These are phyloP conservation scores for Coemansia sp. DNA, from an alignment of 192 early-diverging fungal genomes.

Conservation along the genomic window DNA sequence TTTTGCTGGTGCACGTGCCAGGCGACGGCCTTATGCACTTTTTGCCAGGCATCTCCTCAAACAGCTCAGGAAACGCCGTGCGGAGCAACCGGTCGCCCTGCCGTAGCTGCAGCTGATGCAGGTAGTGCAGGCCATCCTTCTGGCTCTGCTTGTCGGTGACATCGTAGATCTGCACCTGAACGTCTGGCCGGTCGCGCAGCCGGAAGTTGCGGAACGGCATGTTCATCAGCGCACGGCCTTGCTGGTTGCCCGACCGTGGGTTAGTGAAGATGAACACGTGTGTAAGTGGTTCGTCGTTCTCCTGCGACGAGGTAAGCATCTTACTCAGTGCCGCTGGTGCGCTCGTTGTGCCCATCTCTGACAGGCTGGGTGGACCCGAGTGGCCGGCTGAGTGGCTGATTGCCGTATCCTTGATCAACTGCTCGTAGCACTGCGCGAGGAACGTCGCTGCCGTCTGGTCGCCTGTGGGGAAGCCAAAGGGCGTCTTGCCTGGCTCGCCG, in stretches of 20 bases:
- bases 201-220: slow-evolving; percentile 68
- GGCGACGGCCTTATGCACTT: slow-evolving; percentile 31
- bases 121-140: slow-evolving; percentile 56
- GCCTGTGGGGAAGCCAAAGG: slow-evolving; percentile 28
- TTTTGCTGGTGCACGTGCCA: slow-evolving; percentile 9
- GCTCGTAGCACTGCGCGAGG: slow-evolving; percentile 46
- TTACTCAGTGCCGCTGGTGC: slow-evolving; percentile 13
- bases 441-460: slow-evolving; percentile 31
- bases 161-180: slow-evolving; percentile 74
- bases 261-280: slow-evolving; percentile 77
- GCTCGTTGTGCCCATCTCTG: slow-evolving; percentile 9
- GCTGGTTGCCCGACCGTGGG: slow-evolving; percentile 69
- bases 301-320: slow-evolving; percentile 8
- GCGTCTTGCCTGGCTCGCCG: slow-evolving; percentile 26
- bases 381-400: slow-evolving; percentile 13
- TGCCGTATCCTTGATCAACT: slow-evolving; percentile 32
- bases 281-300: slow-evolving; percentile 51
- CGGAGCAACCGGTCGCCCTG: slow-evolving; percentile 46
- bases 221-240: slow-evolving; percentile 58
- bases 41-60: slow-evolving; percentile 15
- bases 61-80: slow-evolving; percentile 48
- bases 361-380: background rate
- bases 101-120: slow-evolving; percentile 55
- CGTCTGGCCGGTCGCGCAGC: slow-evolving; percentile 58
- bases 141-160: slow-evolving; percentile 60